Evolutionary conservation across 306 rosid genomes (phyloP).

Genomic region (Medicago arabica): DNA sequence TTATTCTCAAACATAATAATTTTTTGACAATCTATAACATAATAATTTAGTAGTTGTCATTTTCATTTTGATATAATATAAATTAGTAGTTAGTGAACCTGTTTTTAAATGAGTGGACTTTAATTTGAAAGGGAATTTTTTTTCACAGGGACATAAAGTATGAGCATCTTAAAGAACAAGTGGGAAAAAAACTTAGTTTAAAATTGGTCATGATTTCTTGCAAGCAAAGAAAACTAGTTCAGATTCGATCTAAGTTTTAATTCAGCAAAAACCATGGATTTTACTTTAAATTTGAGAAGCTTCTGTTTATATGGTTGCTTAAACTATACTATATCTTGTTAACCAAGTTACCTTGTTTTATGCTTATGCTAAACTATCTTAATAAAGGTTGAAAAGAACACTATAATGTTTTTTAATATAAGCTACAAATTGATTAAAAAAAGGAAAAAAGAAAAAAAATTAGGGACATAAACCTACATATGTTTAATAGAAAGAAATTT

Average conservation of each 20-base stretch:
- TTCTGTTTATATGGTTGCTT: background rate
- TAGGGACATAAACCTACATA: no score
- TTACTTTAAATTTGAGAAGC: conserved; percentile 5
- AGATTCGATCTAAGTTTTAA: background rate
- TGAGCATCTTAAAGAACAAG: background rate
- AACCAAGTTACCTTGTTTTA: no score
- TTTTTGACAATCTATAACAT: background rate
- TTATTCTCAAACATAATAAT: background rate
- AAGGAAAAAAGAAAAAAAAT: no score
- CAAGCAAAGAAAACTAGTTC: conserved; percentile 22
- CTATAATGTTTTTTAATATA: background rate
- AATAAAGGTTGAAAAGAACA: background rate
- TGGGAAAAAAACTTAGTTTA: background rate
- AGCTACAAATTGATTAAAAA: background rate
- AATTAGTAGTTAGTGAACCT: background rate
- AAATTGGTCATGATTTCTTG: conserved; percentile 1
- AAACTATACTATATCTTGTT: no score
- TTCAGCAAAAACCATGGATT: background rate
- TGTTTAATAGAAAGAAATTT: no score
- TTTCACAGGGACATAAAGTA: no score
- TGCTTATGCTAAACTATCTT: background rate
- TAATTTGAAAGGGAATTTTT: background rate
- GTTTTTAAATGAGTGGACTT: conserved; percentile 2
- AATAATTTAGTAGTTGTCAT: background rate
- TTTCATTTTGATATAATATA: background rate